phyloP scores from a whole-genome alignment of 208 protist species.

The Herpetomonas samuelpessoai region DNA sequence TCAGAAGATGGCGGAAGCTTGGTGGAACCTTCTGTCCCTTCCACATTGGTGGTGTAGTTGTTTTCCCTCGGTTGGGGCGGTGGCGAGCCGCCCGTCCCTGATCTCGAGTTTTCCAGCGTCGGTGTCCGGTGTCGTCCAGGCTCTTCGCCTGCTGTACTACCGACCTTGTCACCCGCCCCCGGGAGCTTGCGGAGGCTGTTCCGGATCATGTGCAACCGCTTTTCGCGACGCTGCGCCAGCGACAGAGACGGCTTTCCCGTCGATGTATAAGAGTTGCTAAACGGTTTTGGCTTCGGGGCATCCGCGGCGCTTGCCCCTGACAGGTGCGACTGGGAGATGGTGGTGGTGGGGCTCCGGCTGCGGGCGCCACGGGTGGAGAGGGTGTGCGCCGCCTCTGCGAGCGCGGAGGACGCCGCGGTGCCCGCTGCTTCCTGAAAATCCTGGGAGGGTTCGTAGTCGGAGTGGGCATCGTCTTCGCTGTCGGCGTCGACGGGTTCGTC shows the following conservation, averaged over 20 bases:
- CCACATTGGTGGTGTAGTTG: not conserved
- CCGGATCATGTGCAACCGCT: slow-evolving; percentile 40
- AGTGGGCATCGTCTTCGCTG: too few species aligned
- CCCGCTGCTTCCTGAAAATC: too few species aligned
- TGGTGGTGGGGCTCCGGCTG: too few species aligned
- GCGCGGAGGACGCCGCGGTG: not conserved
- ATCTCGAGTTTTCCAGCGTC: not conserved
- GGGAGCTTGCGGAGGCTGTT: slow-evolving; percentile 41
- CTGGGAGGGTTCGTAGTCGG: too few species aligned
- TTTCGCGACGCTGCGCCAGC: slow-evolving; percentile 26
- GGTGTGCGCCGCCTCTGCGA: not conserved
- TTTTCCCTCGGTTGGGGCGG: not conserved
- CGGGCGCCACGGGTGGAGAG: too few species aligned
- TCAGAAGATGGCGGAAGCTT: too few species aligned
- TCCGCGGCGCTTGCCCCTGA: too few species aligned
- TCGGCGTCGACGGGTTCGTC: too few species aligned
- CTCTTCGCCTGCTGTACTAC: too few species aligned
- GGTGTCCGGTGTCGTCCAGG: too few species aligned
- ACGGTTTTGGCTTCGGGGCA: not conserved
- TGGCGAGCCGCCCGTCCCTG: not conserved
- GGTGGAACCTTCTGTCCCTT: not conserved
- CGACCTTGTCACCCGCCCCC: slow-evolving; percentile 2
- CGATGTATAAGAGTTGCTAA: not conserved
- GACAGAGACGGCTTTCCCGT: not conserved
- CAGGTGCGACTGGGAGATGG: too few species aligned